Base-by-base conservation (phyloP, 106 monocot species). In the Dendrobium officinale region DNA sequence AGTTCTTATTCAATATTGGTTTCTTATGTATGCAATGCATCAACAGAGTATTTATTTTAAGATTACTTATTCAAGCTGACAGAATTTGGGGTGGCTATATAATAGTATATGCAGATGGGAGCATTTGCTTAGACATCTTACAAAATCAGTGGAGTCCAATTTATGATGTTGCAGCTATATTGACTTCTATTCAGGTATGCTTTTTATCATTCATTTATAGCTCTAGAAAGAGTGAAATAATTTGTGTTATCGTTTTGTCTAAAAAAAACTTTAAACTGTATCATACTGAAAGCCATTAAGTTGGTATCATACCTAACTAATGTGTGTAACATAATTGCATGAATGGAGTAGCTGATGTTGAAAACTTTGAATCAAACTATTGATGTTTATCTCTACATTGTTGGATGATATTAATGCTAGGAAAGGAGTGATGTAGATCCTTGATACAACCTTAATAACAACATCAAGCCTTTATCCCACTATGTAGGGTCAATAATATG, bases 121-220 rank as follows among this genome's bases (percentile, higher is more conserved):
- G 82, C 66, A 82, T 82, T 66, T 82, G 82, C 67, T 82, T 82
- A 49, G 82, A 82, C 75, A 82, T 82, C 20, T 67, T 82, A 31
- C 82, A 82, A 77, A 82, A 82, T 67, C 82, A 82, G n/a, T 82
- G 82, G 82, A 82, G 82, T 49, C 82, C 82, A 31, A 82, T 82
- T 66, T 82, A 82, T 77, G 77, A 83, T 55, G 77, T 83, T 72
- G 82, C 77, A 22, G 77, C 82, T 45, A 82, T 82, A 64, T 18
- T 82, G 67, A 82, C 82, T 77, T 82, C 82, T 29, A 82, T 82
- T 67, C 82, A 82, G 82, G 82, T 83, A 82, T 72, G 48, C 27
- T 72, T 72, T 72, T 37, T 72, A 26, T 22, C 18, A 61, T 61
- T 61, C n/a, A n/a, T 61, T 8, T 26, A 9, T 10, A 67, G 4